Conservation (phyloP, 495 filamentous ascomycete species). For the Penicillium chermesinum region DNA sequence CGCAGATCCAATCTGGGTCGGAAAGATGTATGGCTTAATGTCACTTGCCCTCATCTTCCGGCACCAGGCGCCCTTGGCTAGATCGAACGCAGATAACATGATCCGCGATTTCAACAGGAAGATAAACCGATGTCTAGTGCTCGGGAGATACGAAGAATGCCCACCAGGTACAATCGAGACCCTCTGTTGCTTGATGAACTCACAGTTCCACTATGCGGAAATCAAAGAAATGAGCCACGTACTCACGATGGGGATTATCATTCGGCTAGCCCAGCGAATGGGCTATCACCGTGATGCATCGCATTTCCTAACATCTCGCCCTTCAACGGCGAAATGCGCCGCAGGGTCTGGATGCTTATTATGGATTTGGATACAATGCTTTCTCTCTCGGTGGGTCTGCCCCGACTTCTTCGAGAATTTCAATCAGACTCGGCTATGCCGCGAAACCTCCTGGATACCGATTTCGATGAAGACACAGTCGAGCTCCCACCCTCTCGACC, state of each 20-base stretch:
- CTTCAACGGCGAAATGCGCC: slow-evolving; percentile 52
- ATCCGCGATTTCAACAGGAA: slow-evolving; percentile 25
- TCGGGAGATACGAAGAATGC: slow-evolving; percentile 39
- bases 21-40: slow-evolving; percentile 26
- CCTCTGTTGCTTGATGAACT: slow-evolving; percentile 28
- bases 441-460: slow-evolving; percentile 25
- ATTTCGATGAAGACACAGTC: slow-evolving; percentile 22
- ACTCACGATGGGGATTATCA: slow-evolving; percentile 30
- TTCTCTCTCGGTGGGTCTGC: slow-evolving; percentile 36
- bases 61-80: background rate
- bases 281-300: slow-evolving; percentile 43
- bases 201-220: slow-evolving; percentile 27
- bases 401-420: slow-evolving; percentile 23
- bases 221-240: slow-evolving; percentile 36
- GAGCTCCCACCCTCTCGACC: slow-evolving; percentile 24
- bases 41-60: slow-evolving; percentile 16
- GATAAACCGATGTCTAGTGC: slow-evolving; percentile 29
- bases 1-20: slow-evolving; percentile 28
- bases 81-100: background rate
- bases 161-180: slow-evolving; percentile 38
- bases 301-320: slow-evolving; percentile 43
- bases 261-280: slow-evolving; percentile 38
- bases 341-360: slow-evolving; percentile 49
- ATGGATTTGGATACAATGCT: slow-evolving; percentile 44
- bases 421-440: slow-evolving; percentile 36